Conservation (phyloP, 2,329 filamentous ascomycete species). For the Biscogniauxia sp. region DNA sequence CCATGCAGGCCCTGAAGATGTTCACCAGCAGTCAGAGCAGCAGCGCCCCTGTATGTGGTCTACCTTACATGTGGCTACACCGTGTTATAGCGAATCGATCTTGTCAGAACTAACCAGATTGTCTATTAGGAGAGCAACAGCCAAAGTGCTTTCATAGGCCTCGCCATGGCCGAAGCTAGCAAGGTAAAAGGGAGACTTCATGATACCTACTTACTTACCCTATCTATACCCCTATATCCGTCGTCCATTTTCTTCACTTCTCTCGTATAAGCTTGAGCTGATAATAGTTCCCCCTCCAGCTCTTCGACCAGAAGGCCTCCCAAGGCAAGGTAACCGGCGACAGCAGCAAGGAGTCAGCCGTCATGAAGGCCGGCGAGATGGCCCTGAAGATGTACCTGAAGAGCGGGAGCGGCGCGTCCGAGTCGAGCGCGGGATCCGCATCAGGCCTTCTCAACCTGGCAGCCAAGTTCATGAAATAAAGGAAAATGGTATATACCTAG, state of each 20-base stretch:
- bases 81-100: too few species aligned
- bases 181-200: conserved; percentile 50
- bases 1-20: conserved; percentile 78
- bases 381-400: conserved; percentile 91
- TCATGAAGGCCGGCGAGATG: conserved; percentile 79
- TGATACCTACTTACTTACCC: background rate
- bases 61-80: background rate
- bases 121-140: conserved; percentile 44
- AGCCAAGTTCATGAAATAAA: conserved; percentile 31
- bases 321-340: conserved; percentile 53
- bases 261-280: background rate
- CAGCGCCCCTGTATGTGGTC: conserved; percentile 34
- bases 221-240: background rate
- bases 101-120: background rate
- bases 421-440: background rate
- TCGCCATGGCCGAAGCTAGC: conserved; percentile 85
- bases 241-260: background rate
- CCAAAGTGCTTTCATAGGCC: conserved; percentile 77
- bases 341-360: conserved; percentile 75
- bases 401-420: conserved; percentile 51
- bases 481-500: background rate
- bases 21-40: conserved; percentile 60
- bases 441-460: conserved; percentile 29
- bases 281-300: conserved; percentile 32
- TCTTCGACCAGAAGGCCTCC: conserved; percentile 58